Percentiles rank a stretch among this genome's conserved stretches.
Evolutionary conservation across 164 flowering plant species (phyloP).

Genomic region (Nymphaea thermarum): DNA sequence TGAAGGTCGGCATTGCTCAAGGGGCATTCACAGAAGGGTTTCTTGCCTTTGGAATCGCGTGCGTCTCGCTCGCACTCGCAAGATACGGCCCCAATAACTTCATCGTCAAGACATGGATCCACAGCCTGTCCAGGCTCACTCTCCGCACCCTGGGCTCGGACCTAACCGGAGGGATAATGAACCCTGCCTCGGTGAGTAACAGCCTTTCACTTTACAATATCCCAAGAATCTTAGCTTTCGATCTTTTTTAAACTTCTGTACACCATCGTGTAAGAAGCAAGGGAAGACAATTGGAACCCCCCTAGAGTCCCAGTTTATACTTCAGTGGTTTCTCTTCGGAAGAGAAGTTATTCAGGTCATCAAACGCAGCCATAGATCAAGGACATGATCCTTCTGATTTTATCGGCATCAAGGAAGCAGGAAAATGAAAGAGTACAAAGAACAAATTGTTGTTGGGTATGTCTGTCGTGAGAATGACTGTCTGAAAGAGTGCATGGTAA

Average conservation of each 20-base stretch:
- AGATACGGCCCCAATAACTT: slow-evolving; percentile 47
- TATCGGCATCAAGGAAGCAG: no score
- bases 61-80: slow-evolving; percentile 44
- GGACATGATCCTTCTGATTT: no score
- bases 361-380: no score
- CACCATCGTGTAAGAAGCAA: background rate
- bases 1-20: slow-evolving; percentile 55
- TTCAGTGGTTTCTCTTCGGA: background rate
- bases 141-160: slow-evolving; percentile 90
- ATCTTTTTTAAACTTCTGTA: no score
- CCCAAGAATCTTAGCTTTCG: background rate
- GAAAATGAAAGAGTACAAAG: no score
- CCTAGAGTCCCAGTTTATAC: background rate
- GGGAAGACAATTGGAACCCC: background rate
- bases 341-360: no score
- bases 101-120: slow-evolving; percentile 81
- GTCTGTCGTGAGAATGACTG: background rate
- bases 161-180: slow-evolving; percentile 93
- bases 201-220: background rate
- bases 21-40: slow-evolving; percentile 91
- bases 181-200: slow-evolving; percentile 85
- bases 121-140: slow-evolving; percentile 68
- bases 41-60: slow-evolving; percentile 51
- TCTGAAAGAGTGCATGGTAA: background rate
- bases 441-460: background rate